Percentiles rank a stretch among this genome's conserved stretches.
Conservation (phyloP, 116 monocot species). For the Zostera marina region DNA sequence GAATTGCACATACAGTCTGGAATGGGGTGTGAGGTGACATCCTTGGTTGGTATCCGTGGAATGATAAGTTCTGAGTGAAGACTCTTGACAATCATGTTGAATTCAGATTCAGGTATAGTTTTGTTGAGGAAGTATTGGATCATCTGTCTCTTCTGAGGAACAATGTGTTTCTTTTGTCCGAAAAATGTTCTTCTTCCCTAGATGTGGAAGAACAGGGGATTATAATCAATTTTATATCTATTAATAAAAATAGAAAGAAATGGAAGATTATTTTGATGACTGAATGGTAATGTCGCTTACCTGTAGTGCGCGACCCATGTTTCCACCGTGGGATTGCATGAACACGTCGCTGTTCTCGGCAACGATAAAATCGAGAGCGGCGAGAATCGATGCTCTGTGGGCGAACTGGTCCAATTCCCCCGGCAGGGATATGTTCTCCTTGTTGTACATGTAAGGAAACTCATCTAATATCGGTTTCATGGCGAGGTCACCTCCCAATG, state of each 20-base stretch:
- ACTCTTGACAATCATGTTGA: constrained; percentile 48
- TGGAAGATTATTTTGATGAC: too few species aligned
- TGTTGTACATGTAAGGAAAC: constrained; percentile 59
- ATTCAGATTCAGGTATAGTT: constrained; percentile 40
- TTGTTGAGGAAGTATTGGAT: constrained; percentile 44
- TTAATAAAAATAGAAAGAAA: too few species aligned
- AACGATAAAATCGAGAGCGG: constrained; percentile 90
- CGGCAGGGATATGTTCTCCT: constrained; percentile 44
- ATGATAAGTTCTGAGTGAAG: constrained; percentile 39
- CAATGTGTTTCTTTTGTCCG: constrained; percentile 72
- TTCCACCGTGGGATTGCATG: constrained; percentile 94
- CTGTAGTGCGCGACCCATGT: constrained; percentile 74
- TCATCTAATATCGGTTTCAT: constrained; percentile 37
- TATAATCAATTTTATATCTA: too few species aligned
- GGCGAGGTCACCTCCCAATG: constrained; percentile 51
- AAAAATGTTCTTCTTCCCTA: constrained; percentile 56
- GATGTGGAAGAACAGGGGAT: too few species aligned
- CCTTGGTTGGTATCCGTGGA: constrained; percentile 14
- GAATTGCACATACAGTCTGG: constrained; percentile 73
- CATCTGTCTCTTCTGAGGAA: constrained; percentile 84
- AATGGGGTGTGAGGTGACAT: constrained; percentile 65
- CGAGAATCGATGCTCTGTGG: constrained; percentile 53
- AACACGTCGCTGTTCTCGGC: constrained; percentile 74
- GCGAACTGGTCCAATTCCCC: constrained; percentile 53
- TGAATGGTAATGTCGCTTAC: too few species aligned